phyloP scores from a whole-genome alignment of 1,139 yeast genomes.

The Sugiyamaella castrensis region DNA sequence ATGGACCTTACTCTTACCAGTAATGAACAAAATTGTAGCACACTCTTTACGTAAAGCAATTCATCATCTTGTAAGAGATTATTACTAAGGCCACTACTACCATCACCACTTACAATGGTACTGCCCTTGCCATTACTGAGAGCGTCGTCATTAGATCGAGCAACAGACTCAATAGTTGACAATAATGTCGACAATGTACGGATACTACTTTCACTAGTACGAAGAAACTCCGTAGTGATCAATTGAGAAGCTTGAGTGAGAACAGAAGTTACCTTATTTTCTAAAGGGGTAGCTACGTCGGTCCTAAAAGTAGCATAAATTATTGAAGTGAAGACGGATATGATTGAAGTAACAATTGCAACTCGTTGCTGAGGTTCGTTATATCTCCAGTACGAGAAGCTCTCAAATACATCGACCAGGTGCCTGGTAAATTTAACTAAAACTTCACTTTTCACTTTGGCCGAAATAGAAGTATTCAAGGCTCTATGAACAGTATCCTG shows the following conservation, averaged over 20 bases:
- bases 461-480: constrained; percentile 35
- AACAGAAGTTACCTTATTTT: constrained; percentile 47
- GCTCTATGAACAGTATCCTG: constrained; percentile 50
- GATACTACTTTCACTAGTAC: constrained; percentile 48
- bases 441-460: constrained; percentile 52
- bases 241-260: constrained; percentile 50
- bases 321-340: constrained; percentile 56
- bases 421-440: constrained; percentile 56
- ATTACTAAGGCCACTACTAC: constrained; percentile 44
- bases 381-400: constrained; percentile 70
- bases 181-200: constrained; percentile 59
- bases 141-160: constrained; percentile 35
- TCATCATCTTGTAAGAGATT: constrained; percentile 29
- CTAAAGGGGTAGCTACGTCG: constrained; percentile 44
- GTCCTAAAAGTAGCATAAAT: constrained; percentile 57
- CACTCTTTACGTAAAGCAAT: constrained; percentile 36
- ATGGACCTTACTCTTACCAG: constrained; percentile 56
- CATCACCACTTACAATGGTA: constrained; percentile 20
- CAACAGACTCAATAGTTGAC: constrained; percentile 49
- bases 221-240: constrained; percentile 57
- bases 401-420: constrained; percentile 66
- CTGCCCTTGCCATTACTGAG: constrained; percentile 1
- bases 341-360: constrained; percentile 57
- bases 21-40: constrained; percentile 43
- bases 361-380: constrained; percentile 53